phyloP scores from a whole-genome alignment of 805 yeast species.

The Starmerella powellii region DNA sequence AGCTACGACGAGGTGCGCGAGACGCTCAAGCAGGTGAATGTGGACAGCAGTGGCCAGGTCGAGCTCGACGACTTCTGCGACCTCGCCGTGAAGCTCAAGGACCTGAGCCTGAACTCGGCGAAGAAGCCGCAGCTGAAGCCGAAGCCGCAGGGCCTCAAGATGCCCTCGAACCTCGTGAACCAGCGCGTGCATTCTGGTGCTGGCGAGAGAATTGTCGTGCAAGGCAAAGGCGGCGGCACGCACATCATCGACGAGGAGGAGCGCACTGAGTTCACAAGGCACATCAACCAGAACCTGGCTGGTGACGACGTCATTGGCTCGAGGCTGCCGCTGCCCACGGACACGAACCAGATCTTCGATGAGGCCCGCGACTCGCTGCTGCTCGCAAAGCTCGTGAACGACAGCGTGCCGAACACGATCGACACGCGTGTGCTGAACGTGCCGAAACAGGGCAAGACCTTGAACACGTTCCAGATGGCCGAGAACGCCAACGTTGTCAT shows the following conservation, averaged over 20 bases:
- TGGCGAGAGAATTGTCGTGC: constrained; percentile 52
- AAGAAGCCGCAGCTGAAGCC: constrained; percentile 18
- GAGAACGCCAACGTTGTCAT: constrained; percentile 97
- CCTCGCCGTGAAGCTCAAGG: constrained; percentile 70
- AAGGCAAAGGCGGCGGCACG: constrained; percentile 84
- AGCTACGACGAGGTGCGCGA: constrained; percentile 89
- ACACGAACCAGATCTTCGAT: constrained; percentile 89
- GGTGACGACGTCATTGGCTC: constrained; percentile 80
- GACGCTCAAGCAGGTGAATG: constrained; percentile 77
- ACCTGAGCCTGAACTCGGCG: constrained; percentile 23
- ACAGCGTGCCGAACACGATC: constrained; percentile 95
- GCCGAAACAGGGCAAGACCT: constrained; percentile 65
- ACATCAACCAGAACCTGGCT: constrained; percentile 79
- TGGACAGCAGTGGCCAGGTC: constrained; percentile 94
- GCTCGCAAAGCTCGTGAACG: constrained; percentile 84
- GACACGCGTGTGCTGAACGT: constrained; percentile 92
- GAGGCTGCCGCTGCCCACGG: constrained; percentile 82
- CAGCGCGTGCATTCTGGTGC: constrained; percentile 24
- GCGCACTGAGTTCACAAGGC: constrained; percentile 88
- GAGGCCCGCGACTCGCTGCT: constrained; percentile 94
- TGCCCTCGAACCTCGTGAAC: constrained; percentile 20
- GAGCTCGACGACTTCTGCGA: constrained; percentile 89
- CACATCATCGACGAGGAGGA: constrained; percentile 97
- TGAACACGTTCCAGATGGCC: constrained; percentile 88
- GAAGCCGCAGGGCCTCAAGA: constrained; percentile 23